Conservation (phyloP, 2,329 filamentous ascomycete species). For the Fusarium newnesense region DNA sequence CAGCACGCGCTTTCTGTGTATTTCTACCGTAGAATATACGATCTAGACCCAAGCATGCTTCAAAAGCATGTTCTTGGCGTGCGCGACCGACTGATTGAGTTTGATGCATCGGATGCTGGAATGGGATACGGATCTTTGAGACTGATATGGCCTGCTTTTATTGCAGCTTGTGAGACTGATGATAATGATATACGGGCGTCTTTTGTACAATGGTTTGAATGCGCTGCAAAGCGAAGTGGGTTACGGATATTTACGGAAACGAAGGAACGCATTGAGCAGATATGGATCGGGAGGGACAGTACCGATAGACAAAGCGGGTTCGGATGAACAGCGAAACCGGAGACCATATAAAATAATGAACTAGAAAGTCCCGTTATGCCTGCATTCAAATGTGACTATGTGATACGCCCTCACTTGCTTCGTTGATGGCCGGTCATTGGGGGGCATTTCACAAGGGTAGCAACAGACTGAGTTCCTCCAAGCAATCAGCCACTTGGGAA, state of each 20-base stretch:
- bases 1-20: constrained; percentile 27
- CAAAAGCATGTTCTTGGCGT: constrained; percentile 23
- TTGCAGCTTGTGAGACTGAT: constrained; percentile 23
- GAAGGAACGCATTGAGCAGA: constrained; percentile 3
- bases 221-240: constrained; percentile 6
- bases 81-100: constrained; percentile 23
- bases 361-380: not conserved
- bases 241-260: constrained; percentile 27
- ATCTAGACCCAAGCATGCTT: constrained; percentile 19
- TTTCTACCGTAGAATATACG: constrained; percentile 29
- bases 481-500: not conserved
- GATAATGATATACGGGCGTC: not conserved
- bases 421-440: accelerated
- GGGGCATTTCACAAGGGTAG: accelerated
- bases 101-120: constrained; percentile 16
- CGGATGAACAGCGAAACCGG: not conserved
- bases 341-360: not conserved
- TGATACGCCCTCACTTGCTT: not conserved
- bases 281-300: constrained; percentile 11
- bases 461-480: too few species aligned
- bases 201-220: constrained; percentile 22
- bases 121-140: constrained; percentile 28
- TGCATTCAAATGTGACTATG: not conserved
- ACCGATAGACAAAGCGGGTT: not conserved
- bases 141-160: constrained; percentile 31